Percentiles rank a stretch among this genome's conserved stretches.
Conservation (phyloP, 2,329 filamentous ascomycete species). For the Didymella segeticola region DNA sequence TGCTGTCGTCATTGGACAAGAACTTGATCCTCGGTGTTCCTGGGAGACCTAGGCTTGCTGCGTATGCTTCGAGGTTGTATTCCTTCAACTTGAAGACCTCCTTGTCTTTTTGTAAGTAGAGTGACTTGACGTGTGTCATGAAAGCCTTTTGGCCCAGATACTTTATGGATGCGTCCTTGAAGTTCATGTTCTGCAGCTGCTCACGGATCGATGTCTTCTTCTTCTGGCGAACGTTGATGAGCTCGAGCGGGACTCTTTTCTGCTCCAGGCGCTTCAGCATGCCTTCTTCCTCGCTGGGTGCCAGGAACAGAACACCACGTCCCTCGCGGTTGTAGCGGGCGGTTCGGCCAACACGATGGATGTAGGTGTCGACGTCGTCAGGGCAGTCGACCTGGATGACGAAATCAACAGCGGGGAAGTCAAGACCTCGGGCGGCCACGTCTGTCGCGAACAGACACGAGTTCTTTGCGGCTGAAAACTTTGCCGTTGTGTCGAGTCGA, state of each 20-base stretch:
- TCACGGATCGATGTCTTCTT: conserved; percentile 87
- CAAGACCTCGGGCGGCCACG: conserved; percentile 89
- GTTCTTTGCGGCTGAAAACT: conserved; percentile 80
- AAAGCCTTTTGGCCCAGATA: conserved; percentile 97
- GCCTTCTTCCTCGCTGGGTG: conserved; percentile 90
- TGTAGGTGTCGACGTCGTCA: conserved; percentile 96
- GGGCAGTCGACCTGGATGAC: conserved; percentile 98
- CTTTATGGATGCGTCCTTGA: conserved; percentile 91
- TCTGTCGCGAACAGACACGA: conserved; percentile 95
- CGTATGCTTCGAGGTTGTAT: conserved; percentile 84
- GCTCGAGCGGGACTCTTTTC: conserved; percentile 88
- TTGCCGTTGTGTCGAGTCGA: conserved; percentile 83
- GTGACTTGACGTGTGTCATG: conserved; percentile 82
- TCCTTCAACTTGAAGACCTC: conserved; percentile 85
- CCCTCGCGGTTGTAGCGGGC: conserved; percentile 91
- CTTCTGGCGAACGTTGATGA: conserved; percentile 84
- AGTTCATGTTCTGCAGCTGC: conserved; percentile 92
- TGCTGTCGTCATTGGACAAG: conserved; percentile 85
- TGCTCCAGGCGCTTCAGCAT: conserved; percentile 85
- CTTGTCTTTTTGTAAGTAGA: conserved; percentile 90
- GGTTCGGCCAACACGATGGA: conserved; percentile 92
- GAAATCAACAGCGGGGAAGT: conserved; percentile 97
- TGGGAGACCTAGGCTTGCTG: conserved; percentile 83
- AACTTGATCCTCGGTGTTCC: conserved; percentile 94
- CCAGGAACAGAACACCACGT: conserved; percentile 86